Evolutionary conservation across 208 protist genomes (phyloP), one percentile per base, ranked within the genome.

Genomic region (Leishmania lainsoni): DNA sequence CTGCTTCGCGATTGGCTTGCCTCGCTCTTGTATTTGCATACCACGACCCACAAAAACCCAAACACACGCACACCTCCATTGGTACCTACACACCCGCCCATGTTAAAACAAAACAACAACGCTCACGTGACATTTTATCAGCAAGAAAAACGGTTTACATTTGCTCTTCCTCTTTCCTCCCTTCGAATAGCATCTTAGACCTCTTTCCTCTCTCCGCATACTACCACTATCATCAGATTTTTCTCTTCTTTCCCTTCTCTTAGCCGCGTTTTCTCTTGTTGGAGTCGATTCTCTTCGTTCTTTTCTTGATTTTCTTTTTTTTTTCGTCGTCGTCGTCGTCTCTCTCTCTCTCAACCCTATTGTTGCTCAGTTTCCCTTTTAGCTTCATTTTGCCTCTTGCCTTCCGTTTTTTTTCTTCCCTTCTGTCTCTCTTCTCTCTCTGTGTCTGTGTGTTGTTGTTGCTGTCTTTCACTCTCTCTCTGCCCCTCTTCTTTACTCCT

Each of bases 151-250:
- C n/a, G n/a, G 35, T 59, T 63, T 76, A 59, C 69, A 29, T 68
- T 78, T 78, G 39, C 56, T 68, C 54, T 68, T 17, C 39, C 49
- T 71, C 22, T 58, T 78, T 6, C 29, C 29, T 59, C 16, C 22
- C 45, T 59, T 75, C 71, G 45, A 61, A 75, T 54, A 48, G 71
- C 51, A 75, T 61, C 71, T 29, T 75, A 75, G 49, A 10, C 32
- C 29, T 42, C 51, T 58, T 54, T 26, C 29, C 63, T 75, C 49
- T 52, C 70, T 20, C 39, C 42, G 9, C 39, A 14, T 5, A 74
- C 2, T 12, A 80, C 69, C 29, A 58, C 61, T 63, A 66, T 66
- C 61, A 66, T 39, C 61, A 66, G 61, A 69, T 86, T 80, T 10
- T 83, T 70, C 66, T 76, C 10, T 56, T 85, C 52, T 66, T 29